Evolutionary conservation across 257 asterid genomes (phyloP).

Genomic region (Solanum chmielewskii): DNA sequence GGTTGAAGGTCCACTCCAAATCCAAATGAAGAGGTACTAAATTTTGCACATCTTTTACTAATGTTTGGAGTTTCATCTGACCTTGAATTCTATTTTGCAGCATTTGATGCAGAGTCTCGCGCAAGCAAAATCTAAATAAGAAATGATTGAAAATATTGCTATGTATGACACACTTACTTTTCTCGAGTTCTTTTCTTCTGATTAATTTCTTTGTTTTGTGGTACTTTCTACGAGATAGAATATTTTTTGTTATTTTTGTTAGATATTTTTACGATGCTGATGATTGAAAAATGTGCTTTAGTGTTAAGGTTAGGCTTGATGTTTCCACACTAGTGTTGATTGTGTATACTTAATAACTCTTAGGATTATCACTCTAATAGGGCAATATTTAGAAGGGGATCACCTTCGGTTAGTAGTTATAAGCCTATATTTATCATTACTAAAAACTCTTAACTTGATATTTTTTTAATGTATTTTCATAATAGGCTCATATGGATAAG

Average conservation of each 20-base stretch:
- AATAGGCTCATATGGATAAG: background rate
- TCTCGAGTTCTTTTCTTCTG: background rate
- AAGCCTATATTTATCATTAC: too few relatives aligned
- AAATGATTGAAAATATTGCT: conserved; percentile 48
- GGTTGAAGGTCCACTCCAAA: conserved; percentile 29
- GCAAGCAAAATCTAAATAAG: conserved; percentile 35
- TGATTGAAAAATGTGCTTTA: background rate
- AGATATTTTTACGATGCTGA: background rate
- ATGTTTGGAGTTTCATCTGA: background rate
- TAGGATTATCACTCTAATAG: too few relatives aligned
- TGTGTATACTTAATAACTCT: too few relatives aligned
- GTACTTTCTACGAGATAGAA: background rate
- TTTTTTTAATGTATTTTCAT: too few relatives aligned
- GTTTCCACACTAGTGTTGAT: too few relatives aligned
- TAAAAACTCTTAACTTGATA: background rate
- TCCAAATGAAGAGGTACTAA: conserved; percentile 33
- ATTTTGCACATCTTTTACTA: background rate
- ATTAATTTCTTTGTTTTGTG: background rate
- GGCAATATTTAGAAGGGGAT: too few relatives aligned
- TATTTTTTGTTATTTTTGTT: background rate
- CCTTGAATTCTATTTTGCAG: too few relatives aligned
- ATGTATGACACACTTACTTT: conserved; percentile 15
- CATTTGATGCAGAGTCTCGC: conserved; percentile 2
- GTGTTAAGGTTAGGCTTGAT: background rate
- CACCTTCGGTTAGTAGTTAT: too few relatives aligned